Evolutionary conservation across 2,329 filamentous ascomycete genomes (phyloP), one percentile per base, ranked within the genome.

Genomic region (Scedosporium aurantiacum): DNA sequence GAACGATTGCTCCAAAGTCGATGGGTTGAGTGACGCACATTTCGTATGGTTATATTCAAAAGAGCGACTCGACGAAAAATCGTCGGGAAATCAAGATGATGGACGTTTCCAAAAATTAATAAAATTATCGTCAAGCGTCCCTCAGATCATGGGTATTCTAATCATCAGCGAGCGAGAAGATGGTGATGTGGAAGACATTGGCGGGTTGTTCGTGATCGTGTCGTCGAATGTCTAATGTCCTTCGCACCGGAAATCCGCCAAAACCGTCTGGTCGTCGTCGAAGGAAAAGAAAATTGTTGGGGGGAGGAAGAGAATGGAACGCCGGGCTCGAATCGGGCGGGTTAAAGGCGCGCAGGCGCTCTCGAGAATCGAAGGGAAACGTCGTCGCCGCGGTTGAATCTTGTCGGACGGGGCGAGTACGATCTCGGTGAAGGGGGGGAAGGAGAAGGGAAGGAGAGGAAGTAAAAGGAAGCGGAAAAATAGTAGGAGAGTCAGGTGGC

Each of bases 21-120:
- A 12, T 4, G 32, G 32, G 32, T 12, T 12, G 32, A 37, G 32
- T 37, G 37, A 63, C 63, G 45, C 47, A 62, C 61, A 52, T 60
- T 50, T 64, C 60, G 63, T 68, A 65, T 64, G 67, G 68, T 68
- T 60, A 66, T 66, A 64, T 64, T 62, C 65, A 77, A 78, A 77
- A 64, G 76, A 79, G 76, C 69, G 77, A 75, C 74, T 74, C 70
- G 76, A 78, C 76, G 75, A 75, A 70, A 73, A 72, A 67, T 76
- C 74, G 76, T 76, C 75, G 67, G 71, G 70, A 62, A 58, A 64
- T 41, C 23, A n/a, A 7, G 58, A 47, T 12, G 50, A 23, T 54
- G 50, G 58, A 52, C 27, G 58, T 52, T 50, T 52, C 58, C 58
- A 41, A 60, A 55, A 60, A 32, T 37, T 37, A 57, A 57, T 57